Evolutionary conservation across 2,329 filamentous ascomycete species (phyloP).

Genomic region (Phialophora macrospora): DNA sequence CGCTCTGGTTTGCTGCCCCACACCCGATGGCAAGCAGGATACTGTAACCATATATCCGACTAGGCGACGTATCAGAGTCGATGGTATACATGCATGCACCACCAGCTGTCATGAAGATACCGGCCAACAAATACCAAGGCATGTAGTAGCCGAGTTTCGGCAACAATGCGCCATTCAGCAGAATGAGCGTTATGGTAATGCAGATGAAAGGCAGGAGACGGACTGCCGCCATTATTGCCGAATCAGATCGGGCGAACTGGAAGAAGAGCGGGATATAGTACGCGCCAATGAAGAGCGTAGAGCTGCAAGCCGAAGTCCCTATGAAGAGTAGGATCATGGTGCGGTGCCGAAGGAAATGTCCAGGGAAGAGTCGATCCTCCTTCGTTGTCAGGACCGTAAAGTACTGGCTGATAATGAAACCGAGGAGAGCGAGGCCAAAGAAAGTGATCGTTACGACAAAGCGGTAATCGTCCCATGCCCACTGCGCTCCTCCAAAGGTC

Average conservation of each 20-base stretch:
- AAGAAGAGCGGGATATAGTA: conserved; percentile 64
- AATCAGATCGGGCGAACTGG: conserved; percentile 56
- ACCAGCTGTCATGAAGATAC: conserved; percentile 37
- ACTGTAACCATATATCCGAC: conserved; percentile 40
- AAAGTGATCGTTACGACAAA: conserved; percentile 57
- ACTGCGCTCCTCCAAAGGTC: conserved; percentile 57
- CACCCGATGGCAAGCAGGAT: conserved; percentile 39
- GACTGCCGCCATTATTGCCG: conserved; percentile 41
- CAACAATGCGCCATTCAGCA: conserved; percentile 38
- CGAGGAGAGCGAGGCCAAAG: conserved; percentile 51
- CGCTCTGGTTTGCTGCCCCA: conserved; percentile 35
- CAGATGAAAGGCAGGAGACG: conserved; percentile 44
- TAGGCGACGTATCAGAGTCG: conserved; percentile 28
- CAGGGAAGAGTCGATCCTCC: conserved; percentile 55
- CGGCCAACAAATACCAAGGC: conserved; percentile 42
- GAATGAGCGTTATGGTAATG: conserved; percentile 37
- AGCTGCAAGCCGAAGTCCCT: conserved; percentile 46
- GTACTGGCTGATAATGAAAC: conserved; percentile 55
- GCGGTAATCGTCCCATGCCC: conserved; percentile 53
- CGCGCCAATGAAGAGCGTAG: conserved; percentile 48
- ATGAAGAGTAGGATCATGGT: conserved; percentile 53
- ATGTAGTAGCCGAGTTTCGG: conserved; percentile 39
- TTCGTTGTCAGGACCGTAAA: conserved; percentile 52
- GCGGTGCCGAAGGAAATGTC: conserved; percentile 50
- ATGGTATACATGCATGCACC: conserved; percentile 36